These are phyloP conservation scores for Thraustochytrium sp. DNA, from an alignment of 352 stramenopile genomes.

Conservation along the genomic window DNA sequence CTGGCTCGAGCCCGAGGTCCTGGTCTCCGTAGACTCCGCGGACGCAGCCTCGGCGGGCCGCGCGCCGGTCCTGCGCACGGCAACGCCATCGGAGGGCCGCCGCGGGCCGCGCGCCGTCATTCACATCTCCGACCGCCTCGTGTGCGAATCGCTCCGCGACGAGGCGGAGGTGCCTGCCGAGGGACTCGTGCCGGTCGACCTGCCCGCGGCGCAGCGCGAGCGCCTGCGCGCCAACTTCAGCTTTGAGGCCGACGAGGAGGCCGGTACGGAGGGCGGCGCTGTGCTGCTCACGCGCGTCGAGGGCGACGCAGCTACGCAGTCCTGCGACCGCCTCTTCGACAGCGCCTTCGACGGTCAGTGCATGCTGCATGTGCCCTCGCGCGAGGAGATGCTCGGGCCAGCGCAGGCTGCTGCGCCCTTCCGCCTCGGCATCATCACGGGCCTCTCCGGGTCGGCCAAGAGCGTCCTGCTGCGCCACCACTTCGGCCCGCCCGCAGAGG, in stretches of 20 bases:
- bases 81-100: too few species aligned
- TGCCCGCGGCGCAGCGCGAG: not conserved
- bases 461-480: conserved; percentile 26
- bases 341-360: not conserved
- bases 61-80: too few species aligned
- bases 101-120: not conserved
- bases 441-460: conserved; percentile 17
- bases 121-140: not conserved
- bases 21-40: not conserved
- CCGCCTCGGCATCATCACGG: conserved; percentile 4
- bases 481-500: not conserved
- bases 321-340: conserved; percentile 23
- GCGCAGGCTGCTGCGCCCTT: not conserved
- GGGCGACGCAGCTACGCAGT: not conserved
- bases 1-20: not conserved
- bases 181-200: not conserved
- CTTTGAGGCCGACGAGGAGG: not conserved
- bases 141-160: not conserved
- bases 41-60: not conserved
- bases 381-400: not conserved
- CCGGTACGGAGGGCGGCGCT: not conserved
- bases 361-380: not conserved
- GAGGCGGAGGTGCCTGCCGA: not conserved
- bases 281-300: not conserved
- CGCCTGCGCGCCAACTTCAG: not conserved